phyloP scores from a whole-genome alignment of 441 rosid species.

The Dalechampia spathulata region DNA sequence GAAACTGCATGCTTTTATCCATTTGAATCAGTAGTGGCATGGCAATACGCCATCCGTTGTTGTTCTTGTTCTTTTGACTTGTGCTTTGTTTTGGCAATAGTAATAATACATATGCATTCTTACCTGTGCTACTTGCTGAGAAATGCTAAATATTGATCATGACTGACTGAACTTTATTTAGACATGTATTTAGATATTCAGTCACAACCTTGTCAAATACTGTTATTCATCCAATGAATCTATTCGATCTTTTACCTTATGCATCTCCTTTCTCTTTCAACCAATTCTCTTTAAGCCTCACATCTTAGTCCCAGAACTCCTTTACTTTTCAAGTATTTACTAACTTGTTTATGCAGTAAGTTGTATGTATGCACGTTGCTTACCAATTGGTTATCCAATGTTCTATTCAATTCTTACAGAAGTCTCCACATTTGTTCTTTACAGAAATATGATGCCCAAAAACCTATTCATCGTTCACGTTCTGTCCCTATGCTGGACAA shows the following conservation, averaged over 20 bases:
- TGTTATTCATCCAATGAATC: neutral
- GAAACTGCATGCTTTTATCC: neutral
- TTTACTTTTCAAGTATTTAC: neutral
- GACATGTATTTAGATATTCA: neutral
- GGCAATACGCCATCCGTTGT: no score
- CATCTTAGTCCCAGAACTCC: neutral
- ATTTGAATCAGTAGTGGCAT: no score
- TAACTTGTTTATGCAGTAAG: neutral
- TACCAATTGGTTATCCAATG: conserved; percentile 4
- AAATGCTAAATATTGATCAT: neutral
- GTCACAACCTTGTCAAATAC: neutral
- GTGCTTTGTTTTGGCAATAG: no score
- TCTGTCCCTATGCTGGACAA: conserved; percentile 73
- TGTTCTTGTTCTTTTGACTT: no score
- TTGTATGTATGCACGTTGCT: neutral
- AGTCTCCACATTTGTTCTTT: conserved; percentile 21
- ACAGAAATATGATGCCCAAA: conserved; percentile 53
- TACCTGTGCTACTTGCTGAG: no score
- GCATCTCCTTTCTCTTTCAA: no score
- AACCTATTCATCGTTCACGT: conserved; percentile 74
- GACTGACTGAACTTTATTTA: neutral
- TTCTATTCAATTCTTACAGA: conserved; percentile 18
- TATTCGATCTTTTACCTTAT: neutral
- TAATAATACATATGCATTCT: no score
- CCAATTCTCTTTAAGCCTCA: neutral